phyloP scores from a whole-genome alignment of 768 basidiomycete genomes.

The Mycena belliarum region DNA sequence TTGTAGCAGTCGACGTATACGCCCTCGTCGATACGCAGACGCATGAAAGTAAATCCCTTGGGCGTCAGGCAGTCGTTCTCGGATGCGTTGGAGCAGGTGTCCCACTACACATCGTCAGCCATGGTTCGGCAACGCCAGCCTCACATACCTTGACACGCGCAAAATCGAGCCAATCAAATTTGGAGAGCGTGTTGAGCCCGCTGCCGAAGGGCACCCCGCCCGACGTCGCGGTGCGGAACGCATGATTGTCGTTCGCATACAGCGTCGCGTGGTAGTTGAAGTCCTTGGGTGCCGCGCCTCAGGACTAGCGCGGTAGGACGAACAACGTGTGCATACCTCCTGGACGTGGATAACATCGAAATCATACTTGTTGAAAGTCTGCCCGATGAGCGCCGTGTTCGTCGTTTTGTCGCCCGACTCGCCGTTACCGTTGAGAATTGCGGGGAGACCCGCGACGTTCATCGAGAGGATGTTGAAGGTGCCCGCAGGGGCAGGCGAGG shows the following conservation, averaged over 20 bases:
- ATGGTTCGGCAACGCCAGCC: neutral
- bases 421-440: constrained; percentile 15
- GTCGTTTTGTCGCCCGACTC: constrained; percentile 15
- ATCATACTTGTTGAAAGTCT: constrained; percentile 6
- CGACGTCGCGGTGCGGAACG: constrained; percentile 38
- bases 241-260: constrained; percentile 36
- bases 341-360: constrained; percentile 21
- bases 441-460: constrained; percentile 23
- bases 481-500: constrained; percentile 6
- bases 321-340: neutral
- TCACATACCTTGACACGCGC: constrained; percentile 25
- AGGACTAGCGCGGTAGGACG: too few relatives aligned
- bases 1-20: constrained; percentile 39
- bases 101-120: constrained; percentile 3
- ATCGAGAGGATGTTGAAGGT: constrained; percentile 19
- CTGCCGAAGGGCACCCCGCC: constrained; percentile 37
- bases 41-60: constrained; percentile 41
- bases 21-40: constrained; percentile 32
- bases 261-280: constrained; percentile 41
- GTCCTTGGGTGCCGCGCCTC: constrained; percentile 24
- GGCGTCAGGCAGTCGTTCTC: constrained; percentile 40
- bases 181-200: constrained; percentile 39
- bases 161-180: constrained; percentile 35
- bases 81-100: constrained; percentile 20
- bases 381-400: constrained; percentile 14